Conservation (phyloP, 345 rosid genomes). For the Eucalyptus cloeziana region DNA sequence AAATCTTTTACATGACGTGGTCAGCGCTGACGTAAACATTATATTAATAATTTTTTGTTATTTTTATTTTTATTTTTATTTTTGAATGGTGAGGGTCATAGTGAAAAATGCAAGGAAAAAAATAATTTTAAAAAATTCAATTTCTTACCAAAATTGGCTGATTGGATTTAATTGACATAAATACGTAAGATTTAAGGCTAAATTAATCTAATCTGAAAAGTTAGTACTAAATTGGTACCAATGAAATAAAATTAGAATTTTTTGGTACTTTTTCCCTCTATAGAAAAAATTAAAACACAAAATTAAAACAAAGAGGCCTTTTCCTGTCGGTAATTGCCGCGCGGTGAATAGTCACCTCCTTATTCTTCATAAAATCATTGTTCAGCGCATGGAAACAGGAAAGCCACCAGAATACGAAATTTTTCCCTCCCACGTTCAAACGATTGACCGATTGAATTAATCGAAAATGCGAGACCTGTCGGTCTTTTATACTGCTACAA, state of each 20-base stretch:
- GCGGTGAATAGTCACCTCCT: neutral
- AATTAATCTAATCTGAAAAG: rapidly evolving
- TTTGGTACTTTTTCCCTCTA: neutral
- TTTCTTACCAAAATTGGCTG: no score
- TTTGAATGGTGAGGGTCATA: neutral
- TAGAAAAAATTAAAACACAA: neutral
- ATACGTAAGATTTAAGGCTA: rapidly evolving
- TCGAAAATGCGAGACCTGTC: neutral
- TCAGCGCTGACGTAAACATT: rapidly evolving
- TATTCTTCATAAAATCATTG: neutral
- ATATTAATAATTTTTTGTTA: no score
- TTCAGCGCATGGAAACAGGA: no score
- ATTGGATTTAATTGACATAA: neutral
- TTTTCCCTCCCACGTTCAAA: neutral
- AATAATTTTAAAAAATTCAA: no score
- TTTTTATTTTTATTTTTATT: no score
- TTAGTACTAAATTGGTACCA: no score
- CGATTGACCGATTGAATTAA: neutral
- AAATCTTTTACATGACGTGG: no score
- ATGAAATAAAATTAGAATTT: no score
- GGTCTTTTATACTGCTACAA: neutral
- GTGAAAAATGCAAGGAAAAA: no score
- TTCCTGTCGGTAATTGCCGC: neutral
- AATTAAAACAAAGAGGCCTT: neutral
- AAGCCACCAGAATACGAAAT: neutral